Conservation (phyloP, 257 asterid species). For the Penstemon davidsonii region DNA sequence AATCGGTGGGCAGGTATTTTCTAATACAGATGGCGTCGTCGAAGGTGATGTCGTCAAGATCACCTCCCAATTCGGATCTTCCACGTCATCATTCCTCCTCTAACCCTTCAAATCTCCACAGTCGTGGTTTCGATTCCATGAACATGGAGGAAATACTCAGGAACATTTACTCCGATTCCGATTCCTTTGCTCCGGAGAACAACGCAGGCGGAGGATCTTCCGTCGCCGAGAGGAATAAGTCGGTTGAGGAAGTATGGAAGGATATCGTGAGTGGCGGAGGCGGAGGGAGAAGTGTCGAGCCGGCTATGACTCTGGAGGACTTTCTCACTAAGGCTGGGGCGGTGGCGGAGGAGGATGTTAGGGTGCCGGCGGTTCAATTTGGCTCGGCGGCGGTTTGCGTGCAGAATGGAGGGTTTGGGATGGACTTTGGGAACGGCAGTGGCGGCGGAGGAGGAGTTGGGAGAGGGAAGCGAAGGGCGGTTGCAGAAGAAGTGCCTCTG, state of each 20-base stretch:
- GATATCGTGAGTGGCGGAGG: conserved; percentile 38
- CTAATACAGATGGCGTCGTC: conserved; percentile 71
- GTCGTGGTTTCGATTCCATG: conserved; percentile 61
- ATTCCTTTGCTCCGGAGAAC: conserved; percentile 35
- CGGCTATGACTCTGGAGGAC: conserved; percentile 86
- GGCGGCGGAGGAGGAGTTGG: conserved; percentile 49
- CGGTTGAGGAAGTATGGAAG: conserved; percentile 47
- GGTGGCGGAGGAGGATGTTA: conserved; percentile 75
- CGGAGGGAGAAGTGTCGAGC: conserved; percentile 29
- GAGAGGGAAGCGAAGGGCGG: conserved; percentile 82
- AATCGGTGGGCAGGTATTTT: conserved; percentile 34
- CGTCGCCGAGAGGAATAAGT: conserved; percentile 16
- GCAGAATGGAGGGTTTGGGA: conserved; percentile 62
- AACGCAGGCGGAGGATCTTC: background rate
- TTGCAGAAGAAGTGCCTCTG: conserved; percentile 66
- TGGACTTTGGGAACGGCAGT: conserved; percentile 60
- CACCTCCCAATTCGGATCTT: conserved; percentile 95
- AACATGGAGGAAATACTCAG: conserved; percentile 82
- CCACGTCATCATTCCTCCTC: conserved; percentile 67
- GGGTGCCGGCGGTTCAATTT: conserved; percentile 56
- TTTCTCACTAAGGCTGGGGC: conserved; percentile 86
- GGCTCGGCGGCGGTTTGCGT: conserved; percentile 43
- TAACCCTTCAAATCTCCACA: conserved; percentile 43
- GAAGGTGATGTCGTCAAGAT: conserved; percentile 88
- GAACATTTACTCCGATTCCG: conserved; percentile 64